Conservation (phyloP, 306 rosid species). For the Glycine soja region DNA sequence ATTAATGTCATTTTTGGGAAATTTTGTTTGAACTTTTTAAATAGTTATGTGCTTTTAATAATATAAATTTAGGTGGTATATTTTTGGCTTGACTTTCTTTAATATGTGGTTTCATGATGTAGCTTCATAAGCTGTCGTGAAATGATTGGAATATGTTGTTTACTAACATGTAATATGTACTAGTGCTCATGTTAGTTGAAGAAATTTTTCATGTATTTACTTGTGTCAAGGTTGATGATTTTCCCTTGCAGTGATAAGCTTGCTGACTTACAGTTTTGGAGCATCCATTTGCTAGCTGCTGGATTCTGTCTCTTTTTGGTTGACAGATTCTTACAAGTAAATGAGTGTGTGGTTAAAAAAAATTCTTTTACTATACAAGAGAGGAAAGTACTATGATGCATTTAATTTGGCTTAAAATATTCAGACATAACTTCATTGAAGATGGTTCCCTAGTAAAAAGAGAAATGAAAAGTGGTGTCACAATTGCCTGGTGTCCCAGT, state of each 20-base stretch:
- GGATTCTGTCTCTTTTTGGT: constrained; percentile 60
- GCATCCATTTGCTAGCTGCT: constrained; percentile 57
- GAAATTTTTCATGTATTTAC: constrained; percentile 29
- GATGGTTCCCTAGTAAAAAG: constrained; percentile 41
- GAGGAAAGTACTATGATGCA: constrained; percentile 50
- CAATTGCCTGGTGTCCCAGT: constrained; percentile 41
- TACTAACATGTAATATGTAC: constrained; percentile 24
- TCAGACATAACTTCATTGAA: constrained; percentile 48
- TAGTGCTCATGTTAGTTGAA: constrained; percentile 24
- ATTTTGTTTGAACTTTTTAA: constrained; percentile 12
- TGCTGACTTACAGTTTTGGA: constrained; percentile 58
- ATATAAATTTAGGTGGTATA: constrained; percentile 31
- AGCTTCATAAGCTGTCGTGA: constrained; percentile 21
- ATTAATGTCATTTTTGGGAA: constrained; percentile 13
- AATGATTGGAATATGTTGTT: constrained; percentile 26
- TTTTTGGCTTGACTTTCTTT: constrained; percentile 29
- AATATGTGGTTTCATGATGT: constrained; percentile 11
- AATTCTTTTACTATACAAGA: constrained; percentile 47
- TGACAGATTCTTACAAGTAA: constrained; percentile 57
- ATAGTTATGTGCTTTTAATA: background rate
- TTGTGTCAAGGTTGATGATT: constrained; percentile 49
- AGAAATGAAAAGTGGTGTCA: constrained; percentile 42
- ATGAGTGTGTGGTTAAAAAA: constrained; percentile 47
- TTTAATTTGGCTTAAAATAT: constrained; percentile 52
- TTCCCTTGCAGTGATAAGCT: constrained; percentile 62